A percentile compares a stretch with the other conserved stretches of the same genome.
Conservation (phyloP, 2,329 filamentous ascomycete genomes). For the Scedosporium boydii region DNA sequence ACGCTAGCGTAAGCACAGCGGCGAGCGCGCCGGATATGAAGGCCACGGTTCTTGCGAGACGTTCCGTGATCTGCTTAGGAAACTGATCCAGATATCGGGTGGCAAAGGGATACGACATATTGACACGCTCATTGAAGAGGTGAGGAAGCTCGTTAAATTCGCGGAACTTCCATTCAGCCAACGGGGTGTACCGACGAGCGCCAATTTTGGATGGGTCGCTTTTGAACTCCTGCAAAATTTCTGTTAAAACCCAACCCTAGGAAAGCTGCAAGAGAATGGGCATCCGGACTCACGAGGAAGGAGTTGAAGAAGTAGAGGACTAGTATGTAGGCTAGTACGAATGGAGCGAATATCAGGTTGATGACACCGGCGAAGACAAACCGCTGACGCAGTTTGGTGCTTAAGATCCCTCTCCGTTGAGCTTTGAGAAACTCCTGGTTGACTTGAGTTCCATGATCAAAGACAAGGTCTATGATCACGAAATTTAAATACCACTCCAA, state of each 20-base stretch:
- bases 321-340: slow-evolving; percentile 77
- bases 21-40: slow-evolving; percentile 82
- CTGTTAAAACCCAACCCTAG: not conserved
- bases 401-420: slow-evolving; percentile 68
- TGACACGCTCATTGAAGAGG: slow-evolving; percentile 77
- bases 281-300: slow-evolving; percentile 60
- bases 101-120: slow-evolving; percentile 92
- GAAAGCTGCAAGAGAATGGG: not conserved
- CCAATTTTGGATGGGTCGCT: slow-evolving; percentile 82
- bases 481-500: slow-evolving; percentile 88
- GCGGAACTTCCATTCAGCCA: slow-evolving; percentile 96
- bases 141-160: slow-evolving; percentile 97
- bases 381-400: slow-evolving; percentile 64
- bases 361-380: slow-evolving; percentile 78
- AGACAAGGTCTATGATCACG: slow-evolving; percentile 87
- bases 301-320: slow-evolving; percentile 91
- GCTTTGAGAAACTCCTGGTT: slow-evolving; percentile 78
- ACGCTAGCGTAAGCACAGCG: slow-evolving; percentile 74
- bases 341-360: slow-evolving; percentile 78
- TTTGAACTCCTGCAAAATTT: slow-evolving; percentile 65
- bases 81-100: slow-evolving; percentile 92
- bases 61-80: slow-evolving; percentile 86
- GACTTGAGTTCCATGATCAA: slow-evolving; percentile 81
- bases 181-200: slow-evolving; percentile 82
- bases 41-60: slow-evolving; percentile 72